Conservation (phyloP, 208 protist genomes). For the Endotrypanum monterogeii region DNA sequence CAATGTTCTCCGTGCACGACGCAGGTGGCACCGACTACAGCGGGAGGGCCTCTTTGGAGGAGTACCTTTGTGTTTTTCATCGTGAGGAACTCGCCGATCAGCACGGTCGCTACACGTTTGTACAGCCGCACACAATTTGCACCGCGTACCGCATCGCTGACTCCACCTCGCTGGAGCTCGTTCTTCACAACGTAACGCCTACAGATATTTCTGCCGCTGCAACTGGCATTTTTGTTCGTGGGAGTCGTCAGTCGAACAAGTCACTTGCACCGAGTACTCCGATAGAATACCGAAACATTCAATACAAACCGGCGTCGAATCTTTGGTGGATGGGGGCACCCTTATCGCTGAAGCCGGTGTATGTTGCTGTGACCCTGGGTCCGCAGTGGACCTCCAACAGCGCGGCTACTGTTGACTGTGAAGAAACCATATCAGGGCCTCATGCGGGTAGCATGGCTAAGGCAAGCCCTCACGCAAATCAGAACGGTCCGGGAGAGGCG, state of each 20-base stretch:
- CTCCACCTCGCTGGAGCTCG: conserved; percentile 52
- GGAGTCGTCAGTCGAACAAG: conserved; percentile 29
- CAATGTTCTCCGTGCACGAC: not conserved
- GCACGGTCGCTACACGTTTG: conserved; percentile 53
- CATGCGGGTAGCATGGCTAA: not conserved
- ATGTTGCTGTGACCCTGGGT: conserved; percentile 30
- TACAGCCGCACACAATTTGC: conserved; percentile 57
- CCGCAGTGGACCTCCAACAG: not conserved
- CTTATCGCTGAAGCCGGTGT: conserved; percentile 61
- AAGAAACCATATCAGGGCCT: not conserved
- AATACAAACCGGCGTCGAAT: conserved; percentile 52
- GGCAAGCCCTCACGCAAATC: not conserved
- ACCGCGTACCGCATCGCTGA: conserved; percentile 58
- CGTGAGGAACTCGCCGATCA: conserved; percentile 66
- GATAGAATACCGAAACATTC: conserved; percentile 36
- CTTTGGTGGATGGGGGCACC: conserved; percentile 84
- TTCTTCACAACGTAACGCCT: conserved; percentile 54
- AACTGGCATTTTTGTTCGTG: conserved; percentile 69
- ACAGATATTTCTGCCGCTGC: conserved; percentile 51
- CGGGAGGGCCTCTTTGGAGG: conserved; percentile 8
- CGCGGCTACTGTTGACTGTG: not conserved
- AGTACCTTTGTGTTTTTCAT: conserved; percentile 85
- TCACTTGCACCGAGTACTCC: not conserved
- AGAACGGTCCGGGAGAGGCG: not conserved
- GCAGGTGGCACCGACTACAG: not conserved